Conservation (phyloP, 2,329 filamentous ascomycete genomes). For the Fusarium virguliforme region DNA sequence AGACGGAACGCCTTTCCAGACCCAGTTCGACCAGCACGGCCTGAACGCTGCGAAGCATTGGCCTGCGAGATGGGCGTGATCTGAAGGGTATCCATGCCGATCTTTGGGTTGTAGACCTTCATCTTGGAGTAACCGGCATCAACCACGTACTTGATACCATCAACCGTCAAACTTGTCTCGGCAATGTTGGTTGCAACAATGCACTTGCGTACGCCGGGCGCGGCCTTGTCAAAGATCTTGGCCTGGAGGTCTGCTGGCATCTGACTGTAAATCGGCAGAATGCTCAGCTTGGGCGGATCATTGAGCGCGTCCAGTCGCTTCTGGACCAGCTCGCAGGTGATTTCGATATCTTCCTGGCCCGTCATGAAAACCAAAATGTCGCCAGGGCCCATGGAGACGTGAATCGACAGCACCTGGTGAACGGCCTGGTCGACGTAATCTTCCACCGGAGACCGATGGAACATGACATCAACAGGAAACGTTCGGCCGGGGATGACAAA, state of each 20-base stretch:
- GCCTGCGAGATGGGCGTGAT: conserved; percentile 98
- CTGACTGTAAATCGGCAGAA: conserved; percentile 98
- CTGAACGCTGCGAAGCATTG: conserved; percentile 93
- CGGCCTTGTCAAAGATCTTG: conserved; percentile 95
- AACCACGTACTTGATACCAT: conserved; percentile 99
- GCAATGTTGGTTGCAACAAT: conserved; percentile 99
- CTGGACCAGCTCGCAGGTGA: conserved; percentile 92
- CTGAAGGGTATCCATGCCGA: conserved; percentile 99
- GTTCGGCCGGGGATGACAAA: conserved; percentile 97
- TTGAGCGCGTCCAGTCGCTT: conserved; percentile 91
- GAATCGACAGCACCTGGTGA: conserved; percentile 94
- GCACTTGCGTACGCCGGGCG: conserved; percentile 93
- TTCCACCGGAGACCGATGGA: conserved; percentile 93
- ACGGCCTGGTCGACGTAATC: conserved; percentile 98
- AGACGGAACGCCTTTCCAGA: conserved; percentile 96
- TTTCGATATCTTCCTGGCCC: conserved; percentile 97
- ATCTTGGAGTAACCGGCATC: conserved; percentile 97
- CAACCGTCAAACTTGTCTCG: conserved; percentile 96
- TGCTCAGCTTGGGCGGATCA: conserved; percentile 93
- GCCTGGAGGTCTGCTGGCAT: conserved; percentile 99
- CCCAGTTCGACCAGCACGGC: conserved; percentile 92
- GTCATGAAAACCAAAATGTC: conserved; percentile 99
- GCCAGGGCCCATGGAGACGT: conserved; percentile 92
- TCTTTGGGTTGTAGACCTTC: conserved; percentile 98
- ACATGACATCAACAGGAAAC: conserved; percentile 97